Base-by-base conservation (phyloP, 1,284 basidiomycete genomes). In the Ustilago esculenta region DNA sequence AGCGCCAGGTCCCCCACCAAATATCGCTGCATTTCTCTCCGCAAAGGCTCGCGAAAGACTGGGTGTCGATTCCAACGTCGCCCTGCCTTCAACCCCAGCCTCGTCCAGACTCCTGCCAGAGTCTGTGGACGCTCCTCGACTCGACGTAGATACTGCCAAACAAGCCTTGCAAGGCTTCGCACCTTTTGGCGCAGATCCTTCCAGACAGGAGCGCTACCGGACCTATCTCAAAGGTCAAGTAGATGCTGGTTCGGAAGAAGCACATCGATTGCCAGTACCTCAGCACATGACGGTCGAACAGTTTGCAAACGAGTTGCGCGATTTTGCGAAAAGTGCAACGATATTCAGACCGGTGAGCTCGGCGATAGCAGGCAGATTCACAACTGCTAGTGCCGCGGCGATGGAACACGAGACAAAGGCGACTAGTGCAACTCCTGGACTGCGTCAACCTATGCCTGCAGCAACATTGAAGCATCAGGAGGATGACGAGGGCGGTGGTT, bases 351-450 rank as follows among this genome's bases (percentile, higher is more conserved):
- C 95, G 0, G 89, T 95, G 79, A 89, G 89, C 0, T 91, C 89
- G 15, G 91, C 92, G 20, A 97, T 98, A 91, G 92, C 93, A 0
- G 90, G 88, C 17, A 87, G 95, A 6, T 98, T 98, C 82, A 92
- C 91, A 2, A 69, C 60, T 12, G 77, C 75, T 2, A 90, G 88
- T 52, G 90, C 90, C 0, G 35, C 36, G 3, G 44, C 42, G 23
- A 51, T 56, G 43, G 64, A 51, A 17, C 59, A 60, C 85, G 86
- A 5, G 85, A 41, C 42, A n/a, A 39, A 25, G 17, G 54, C 43
- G 10, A 88, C 56, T 76, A 90, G 17, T 37, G 63, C 48, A 45
- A 24, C 35, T 87, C 90, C 68, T 74, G 85, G 49, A 87, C 58
- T 56, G 83, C 89, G 32, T 85, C 90, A 25, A 15, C 44, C 55